These are phyloP conservation scores for Chrysopogon serrulatus DNA, from an alignment of 176 grass and related monocot species.

Conservation along the genomic window DNA sequence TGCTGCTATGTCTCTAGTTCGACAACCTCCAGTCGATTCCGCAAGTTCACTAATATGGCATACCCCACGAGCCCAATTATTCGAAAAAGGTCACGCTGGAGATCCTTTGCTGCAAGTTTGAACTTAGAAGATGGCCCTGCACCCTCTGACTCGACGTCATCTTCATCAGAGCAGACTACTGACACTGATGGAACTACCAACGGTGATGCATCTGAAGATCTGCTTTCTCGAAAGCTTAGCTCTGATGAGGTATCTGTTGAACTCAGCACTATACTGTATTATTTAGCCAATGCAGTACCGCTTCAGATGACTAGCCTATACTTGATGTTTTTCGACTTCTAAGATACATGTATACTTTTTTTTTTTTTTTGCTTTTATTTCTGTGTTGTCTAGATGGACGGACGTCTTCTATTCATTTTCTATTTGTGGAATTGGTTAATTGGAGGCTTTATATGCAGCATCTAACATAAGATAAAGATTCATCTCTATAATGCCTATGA, in stretches of 20 bases:
- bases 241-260: slow-evolving; percentile 75
- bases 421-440: neutral
- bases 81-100: slow-evolving; percentile 37
- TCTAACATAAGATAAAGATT: neutral
- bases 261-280: no score
- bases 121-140: slow-evolving; percentile 48
- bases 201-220: slow-evolving; percentile 29
- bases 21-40: slow-evolving; percentile 10
- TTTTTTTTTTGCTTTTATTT: neutral
- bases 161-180: slow-evolving; percentile 25
- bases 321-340: no score
- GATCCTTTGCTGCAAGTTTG: slow-evolving; percentile 43
- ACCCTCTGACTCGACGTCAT: neutral
- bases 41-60: slow-evolving; percentile 5
- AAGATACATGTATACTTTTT: no score
- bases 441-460: neutral
- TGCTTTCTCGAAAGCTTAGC: slow-evolving; percentile 26
- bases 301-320: no score
- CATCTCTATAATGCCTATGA: neutral
- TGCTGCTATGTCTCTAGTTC: slow-evolving; percentile 11
- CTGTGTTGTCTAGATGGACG: neutral
- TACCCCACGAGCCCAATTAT: slow-evolving; percentile 19
- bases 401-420: neutral
- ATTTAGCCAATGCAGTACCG: no score
- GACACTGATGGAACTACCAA: slow-evolving; percentile 18